These are phyloP conservation scores for Diaporthe amygdali DNA, from an alignment of 2,329 filamentous ascomycete species.

Conservation along the genomic window DNA sequence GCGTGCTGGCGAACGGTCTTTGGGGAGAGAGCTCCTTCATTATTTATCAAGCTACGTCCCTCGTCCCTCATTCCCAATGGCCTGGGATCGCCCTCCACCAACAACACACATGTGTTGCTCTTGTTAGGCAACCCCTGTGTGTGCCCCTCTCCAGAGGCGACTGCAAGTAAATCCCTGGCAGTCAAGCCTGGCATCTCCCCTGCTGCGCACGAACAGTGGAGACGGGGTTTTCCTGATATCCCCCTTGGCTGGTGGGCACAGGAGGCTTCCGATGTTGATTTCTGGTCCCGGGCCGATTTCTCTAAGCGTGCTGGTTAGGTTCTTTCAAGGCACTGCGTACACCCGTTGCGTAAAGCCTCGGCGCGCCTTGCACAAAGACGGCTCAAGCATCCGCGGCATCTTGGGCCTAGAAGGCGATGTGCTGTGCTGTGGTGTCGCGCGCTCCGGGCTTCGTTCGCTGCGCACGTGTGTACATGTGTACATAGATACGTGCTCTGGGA, in stretches of 20 bases:
- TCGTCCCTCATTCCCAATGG: background rate
- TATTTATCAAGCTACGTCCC: constrained; percentile 12
- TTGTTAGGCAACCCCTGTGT: background rate
- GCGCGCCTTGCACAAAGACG: too few species aligned
- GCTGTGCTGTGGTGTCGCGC: background rate
- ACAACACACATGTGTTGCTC: background rate
- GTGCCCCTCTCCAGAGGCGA: background rate
- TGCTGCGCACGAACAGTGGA: constrained; percentile 22
- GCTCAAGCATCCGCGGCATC: too few species aligned
- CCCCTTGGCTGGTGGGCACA: constrained; percentile 9
- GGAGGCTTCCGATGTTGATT: background rate
- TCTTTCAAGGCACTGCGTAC: background rate
- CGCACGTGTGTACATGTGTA: background rate
- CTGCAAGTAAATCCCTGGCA: constrained; percentile 7
- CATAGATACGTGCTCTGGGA: background rate
- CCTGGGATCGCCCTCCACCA: background rate
- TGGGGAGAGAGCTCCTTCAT: background rate
- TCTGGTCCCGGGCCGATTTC: constrained; percentile 3
- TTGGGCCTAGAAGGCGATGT: background rate
- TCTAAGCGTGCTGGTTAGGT: background rate
- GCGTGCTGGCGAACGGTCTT: background rate
- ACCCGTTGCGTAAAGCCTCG: too few species aligned
- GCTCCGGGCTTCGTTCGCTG: too few species aligned
- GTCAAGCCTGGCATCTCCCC: constrained; percentile 3
- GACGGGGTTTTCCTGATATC: constrained; percentile 14